Evolutionary conservation across 2,329 filamentous ascomycete species (phyloP).

Genomic region (Blastomyces parvus): DNA sequence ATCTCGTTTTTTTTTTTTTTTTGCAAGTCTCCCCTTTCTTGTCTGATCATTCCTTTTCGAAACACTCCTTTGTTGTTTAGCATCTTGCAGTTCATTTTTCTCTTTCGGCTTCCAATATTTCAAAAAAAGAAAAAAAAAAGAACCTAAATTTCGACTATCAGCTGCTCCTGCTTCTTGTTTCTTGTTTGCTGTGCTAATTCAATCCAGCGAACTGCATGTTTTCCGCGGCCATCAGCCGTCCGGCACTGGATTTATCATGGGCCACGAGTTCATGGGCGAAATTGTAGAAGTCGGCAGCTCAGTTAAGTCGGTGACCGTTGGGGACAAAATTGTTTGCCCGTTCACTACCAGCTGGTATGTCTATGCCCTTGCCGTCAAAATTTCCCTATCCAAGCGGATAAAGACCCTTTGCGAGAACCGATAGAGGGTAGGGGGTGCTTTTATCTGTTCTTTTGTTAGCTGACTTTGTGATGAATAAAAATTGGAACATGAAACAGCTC

Average conservation of each 20-base stretch:
- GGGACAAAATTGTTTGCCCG: conserved; percentile 71
- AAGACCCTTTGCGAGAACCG: background rate
- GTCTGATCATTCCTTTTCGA: background rate
- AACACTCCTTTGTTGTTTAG: background rate
- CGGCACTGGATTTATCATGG: conserved; percentile 53
- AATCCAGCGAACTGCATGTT: conserved; percentile 67
- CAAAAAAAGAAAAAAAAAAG: too few relatives aligned
- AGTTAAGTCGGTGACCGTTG: conserved; percentile 60
- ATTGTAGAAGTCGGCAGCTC: conserved; percentile 58
- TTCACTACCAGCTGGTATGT: conserved; percentile 69
- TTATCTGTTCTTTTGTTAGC: background rate
- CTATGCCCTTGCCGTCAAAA: background rate
- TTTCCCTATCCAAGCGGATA: background rate
- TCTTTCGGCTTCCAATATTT: conserved; percentile 4
- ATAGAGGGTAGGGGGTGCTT: background rate
- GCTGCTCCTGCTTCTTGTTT: too few relatives aligned
- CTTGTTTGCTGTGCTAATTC: background rate
- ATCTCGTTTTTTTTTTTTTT: background rate
- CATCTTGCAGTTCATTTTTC: too few relatives aligned
- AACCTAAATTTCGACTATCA: too few relatives aligned
- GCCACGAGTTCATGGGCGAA: conserved; percentile 78
- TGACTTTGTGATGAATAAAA: too few relatives aligned
- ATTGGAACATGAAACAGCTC: conserved; percentile 35
- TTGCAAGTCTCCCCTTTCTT: background rate
- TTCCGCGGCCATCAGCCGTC: conserved; percentile 73